Base-by-base conservation (phyloP, 192 early-diverging fungal species). In the Linnemannia elongata region DNA sequence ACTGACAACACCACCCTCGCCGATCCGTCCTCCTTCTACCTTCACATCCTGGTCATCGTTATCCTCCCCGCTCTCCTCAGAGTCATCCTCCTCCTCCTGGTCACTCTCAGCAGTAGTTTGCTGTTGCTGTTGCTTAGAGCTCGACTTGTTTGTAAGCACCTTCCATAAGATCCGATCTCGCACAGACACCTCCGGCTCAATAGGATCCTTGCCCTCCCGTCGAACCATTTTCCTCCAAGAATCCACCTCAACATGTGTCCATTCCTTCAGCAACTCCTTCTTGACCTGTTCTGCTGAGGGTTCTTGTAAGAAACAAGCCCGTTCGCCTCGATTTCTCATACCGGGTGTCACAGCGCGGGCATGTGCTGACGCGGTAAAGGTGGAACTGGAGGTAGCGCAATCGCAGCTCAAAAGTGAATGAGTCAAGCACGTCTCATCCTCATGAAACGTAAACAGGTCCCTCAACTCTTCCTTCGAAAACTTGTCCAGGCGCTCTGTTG, bases 371-470 rank as follows among this genome's bases (percentile, higher is more conserved):
- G 30, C 10, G 12, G 12, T 35, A 8, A n/a, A 60, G 44, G 44
- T 45, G 1, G 44, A 45, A 39, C 4, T 39, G 52, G 55, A 57
- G 30, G 72, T 30, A 24, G 68, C n/a, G 60, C 92, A 93, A 5
- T 76, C 54, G 66, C 92, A 93, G 9, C 79, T 88, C 33, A 93
- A 79, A 57, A 93, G 66, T 12, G 92, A 89, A 69, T 93, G 93
- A 8, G 93, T 94, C 55, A 88, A 75, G 76, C 93, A 94, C 12
- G 69, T 76, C 15, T 92, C 91, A 17, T 89, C 82, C n/a, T 85
- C 82, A 68, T 94, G 83, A 54, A 92, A 82, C 27, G 91, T 90
- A 70, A 94, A 94, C 41, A 94, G 66, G 78, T 94, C 91, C 30
- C 87, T 82, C 63, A 94, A 80, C 79, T 94, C 91, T 15, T 85